phyloP scores from a whole-genome alignment of 371 early-diverging fungal genomes.

The Mortierella sp. region DNA sequence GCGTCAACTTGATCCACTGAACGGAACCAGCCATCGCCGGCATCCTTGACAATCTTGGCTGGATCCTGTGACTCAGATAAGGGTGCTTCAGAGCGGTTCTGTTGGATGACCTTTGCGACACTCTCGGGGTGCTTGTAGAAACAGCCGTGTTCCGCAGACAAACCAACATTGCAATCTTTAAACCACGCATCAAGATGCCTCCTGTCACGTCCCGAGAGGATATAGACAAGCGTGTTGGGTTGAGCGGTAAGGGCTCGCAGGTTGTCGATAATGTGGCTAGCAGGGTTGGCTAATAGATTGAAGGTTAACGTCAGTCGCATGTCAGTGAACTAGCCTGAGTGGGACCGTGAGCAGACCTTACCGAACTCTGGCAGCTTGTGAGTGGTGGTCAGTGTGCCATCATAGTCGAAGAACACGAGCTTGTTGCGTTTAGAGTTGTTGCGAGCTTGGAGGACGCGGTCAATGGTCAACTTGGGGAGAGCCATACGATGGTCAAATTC shows the following conservation, averaged over 20 bases:
- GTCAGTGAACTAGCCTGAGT: too few species aligned
- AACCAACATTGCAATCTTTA: constrained; percentile 82
- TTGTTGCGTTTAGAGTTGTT: constrained; percentile 61
- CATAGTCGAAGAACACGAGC: constrained; percentile 93
- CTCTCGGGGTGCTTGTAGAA: constrained; percentile 87
- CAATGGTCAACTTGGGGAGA: constrained; percentile 69
- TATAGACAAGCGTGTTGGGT: constrained; percentile 92
- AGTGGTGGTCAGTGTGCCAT: constrained; percentile 90
- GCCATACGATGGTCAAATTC: constrained; percentile 77
- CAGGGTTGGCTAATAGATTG: constrained; percentile 66
- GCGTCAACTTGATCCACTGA: constrained; percentile 87
- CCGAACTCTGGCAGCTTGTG: constrained; percentile 92
- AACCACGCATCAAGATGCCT: constrained; percentile 92
- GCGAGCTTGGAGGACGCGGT: constrained; percentile 55
- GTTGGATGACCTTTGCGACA: constrained; percentile 47
- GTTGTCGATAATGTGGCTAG: constrained; percentile 70
- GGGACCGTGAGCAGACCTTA: constrained; percentile 1
- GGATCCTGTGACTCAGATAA: constrained; percentile 42
- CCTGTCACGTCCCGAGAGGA: constrained; percentile 89
- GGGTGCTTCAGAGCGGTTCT: constrained; percentile 35
- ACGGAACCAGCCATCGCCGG: constrained; percentile 76
- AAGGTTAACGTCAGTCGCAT: neutral
- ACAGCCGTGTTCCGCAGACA: constrained; percentile 96
- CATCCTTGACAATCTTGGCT: constrained; percentile 55
- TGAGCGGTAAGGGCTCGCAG: constrained; percentile 75